phyloP scores from a whole-genome alignment of 352 stramenopile genomes.

The Pythium volutum region DNA sequence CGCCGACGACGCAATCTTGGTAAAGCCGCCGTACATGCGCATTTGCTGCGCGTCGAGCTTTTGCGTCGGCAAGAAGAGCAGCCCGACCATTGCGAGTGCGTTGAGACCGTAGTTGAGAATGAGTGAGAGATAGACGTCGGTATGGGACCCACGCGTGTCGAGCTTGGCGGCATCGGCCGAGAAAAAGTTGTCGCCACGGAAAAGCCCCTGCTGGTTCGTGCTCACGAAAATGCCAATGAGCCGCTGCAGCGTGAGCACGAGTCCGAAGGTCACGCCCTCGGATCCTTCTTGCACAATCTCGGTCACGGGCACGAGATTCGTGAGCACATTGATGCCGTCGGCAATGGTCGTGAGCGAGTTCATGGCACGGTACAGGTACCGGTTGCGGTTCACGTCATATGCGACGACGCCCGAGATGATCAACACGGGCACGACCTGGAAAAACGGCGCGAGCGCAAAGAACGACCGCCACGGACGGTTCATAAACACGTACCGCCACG shows the following conservation, averaged over 20 bases:
- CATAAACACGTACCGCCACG: slow-evolving; percentile 23
- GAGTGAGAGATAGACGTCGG: slow-evolving; percentile 28
- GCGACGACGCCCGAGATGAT: slow-evolving; percentile 14
- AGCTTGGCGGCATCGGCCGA: slow-evolving; percentile 7
- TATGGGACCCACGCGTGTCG: slow-evolving; percentile 19
- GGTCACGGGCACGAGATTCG: slow-evolving; percentile 30
- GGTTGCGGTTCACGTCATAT: slow-evolving; percentile 9
- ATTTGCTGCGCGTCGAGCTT: slow-evolving; percentile 39
- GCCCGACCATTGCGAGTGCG: slow-evolving; percentile 21
- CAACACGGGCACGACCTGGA: slow-evolving; percentile 18
- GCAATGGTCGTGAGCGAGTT: slow-evolving; percentile 28
- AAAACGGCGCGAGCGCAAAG: slow-evolving; percentile 18
- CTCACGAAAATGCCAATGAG: slow-evolving; percentile 31
- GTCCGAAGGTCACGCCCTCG: slow-evolving; percentile 26
- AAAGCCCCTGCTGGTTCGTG: slow-evolving; percentile 29
- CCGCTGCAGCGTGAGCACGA: slow-evolving; percentile 30
- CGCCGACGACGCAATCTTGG: slow-evolving; percentile 29
- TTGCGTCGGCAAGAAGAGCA: slow-evolving; percentile 32
- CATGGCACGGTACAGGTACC: slow-evolving; percentile 23
- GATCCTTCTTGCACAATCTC: slow-evolving; percentile 34
- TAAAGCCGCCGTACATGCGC: slow-evolving; percentile 35
- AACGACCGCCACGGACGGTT: slow-evolving; percentile 24
- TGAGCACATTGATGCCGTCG: slow-evolving; percentile 29
- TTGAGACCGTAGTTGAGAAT: slow-evolving; percentile 36
- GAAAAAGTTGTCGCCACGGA: slow-evolving; percentile 31